Base-by-base conservation (phyloP, 805 yeast genomes). In the Yarrowia sp. region DNA sequence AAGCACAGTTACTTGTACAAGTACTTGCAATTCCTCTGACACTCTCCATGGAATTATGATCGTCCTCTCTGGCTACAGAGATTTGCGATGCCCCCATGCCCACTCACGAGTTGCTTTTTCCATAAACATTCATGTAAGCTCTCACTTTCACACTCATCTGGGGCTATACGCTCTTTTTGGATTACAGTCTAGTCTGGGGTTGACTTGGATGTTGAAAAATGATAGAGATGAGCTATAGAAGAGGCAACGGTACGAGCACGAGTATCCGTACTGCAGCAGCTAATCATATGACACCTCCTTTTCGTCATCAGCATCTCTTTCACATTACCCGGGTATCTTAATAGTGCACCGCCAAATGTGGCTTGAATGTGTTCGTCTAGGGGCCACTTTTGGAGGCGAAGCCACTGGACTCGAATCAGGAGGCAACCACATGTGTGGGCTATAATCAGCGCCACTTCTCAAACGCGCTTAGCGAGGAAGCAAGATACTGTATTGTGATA, bases 311-410 rank as follows among this genome's bases (percentile, higher is more conserved):
- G 6, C 30, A 24, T 7, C 30, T 7, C 30, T 5, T 24, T 24
- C 30, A 24, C 30, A 24, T 24, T 24, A 24, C 30, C 30, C 3
- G 30, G 30, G 30, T 24, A 24, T 24, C 30, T 24, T 24, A 24
- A 1, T 24, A 24, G 33, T 46, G 50, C 50, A 46, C 50, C 4
- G 50, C 52, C 38, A 30, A 46, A 12, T 50, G 56, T 50, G 56
- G 56, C 56, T 50, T 50, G n/a, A 13, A 34, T 8, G 7, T 50
- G 30, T 17, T 19, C 56, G 56, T 50, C 20, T 10, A 44, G 53
- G 55, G 55, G 55, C 55, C 55, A n/a, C 55, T 10, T 24, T 30
- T 7, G 20, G 40, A 33, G 39, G 40, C 55, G 30, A 30, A 47
- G 52, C 15, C 13, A 14, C 19, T 2, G 36, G 30, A 24, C 30